Evolutionary conservation across 495 filamentous ascomycete genomes (phyloP).

Genomic region (Penicillium goetzii): DNA sequence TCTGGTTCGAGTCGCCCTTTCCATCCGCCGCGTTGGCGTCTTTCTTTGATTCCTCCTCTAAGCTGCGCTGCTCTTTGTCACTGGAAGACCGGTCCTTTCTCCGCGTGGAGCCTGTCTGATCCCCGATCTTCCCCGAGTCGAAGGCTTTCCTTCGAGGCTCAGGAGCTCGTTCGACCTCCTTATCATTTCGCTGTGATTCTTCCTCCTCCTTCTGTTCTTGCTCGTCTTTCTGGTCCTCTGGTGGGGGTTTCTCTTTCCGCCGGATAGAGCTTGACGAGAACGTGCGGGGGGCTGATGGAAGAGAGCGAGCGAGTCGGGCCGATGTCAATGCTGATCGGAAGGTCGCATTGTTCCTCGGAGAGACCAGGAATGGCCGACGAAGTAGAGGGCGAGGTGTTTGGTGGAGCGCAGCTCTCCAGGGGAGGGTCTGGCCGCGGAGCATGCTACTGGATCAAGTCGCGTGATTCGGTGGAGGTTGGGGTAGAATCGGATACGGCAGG

Average conservation of each 20-base stretch:
- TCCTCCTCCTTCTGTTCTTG: constrained; percentile 38
- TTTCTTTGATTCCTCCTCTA: constrained; percentile 50
- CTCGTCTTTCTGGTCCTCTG: constrained; percentile 45
- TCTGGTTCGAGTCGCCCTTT: constrained; percentile 45
- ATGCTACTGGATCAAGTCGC: constrained; percentile 45
- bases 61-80: constrained; percentile 45
- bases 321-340: constrained; percentile 38
- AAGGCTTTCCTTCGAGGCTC: constrained; percentile 41
- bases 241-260: constrained; percentile 49
- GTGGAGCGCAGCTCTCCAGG: constrained; percentile 60
- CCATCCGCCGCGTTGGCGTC: constrained; percentile 40
- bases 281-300: constrained; percentile 40
- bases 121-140: constrained; percentile 41
- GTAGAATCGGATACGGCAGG: constrained; percentile 10
- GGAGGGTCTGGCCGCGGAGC: constrained; percentile 58
- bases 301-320: constrained; percentile 32
- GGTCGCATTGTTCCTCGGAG: constrained; percentile 46
- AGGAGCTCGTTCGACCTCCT: constrained; percentile 35
- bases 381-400: constrained; percentile 46
- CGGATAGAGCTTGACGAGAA: constrained; percentile 48
- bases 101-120: constrained; percentile 36
- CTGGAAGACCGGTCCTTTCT: constrained; percentile 43
- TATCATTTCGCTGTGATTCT: constrained; percentile 36
- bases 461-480: constrained; percentile 9
- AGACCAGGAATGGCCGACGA: constrained; percentile 37